Evolutionary conservation across 2,329 filamentous ascomycete genomes (phyloP), one percentile per base, ranked within the genome.

Genomic region (Fusarium graminum): DNA sequence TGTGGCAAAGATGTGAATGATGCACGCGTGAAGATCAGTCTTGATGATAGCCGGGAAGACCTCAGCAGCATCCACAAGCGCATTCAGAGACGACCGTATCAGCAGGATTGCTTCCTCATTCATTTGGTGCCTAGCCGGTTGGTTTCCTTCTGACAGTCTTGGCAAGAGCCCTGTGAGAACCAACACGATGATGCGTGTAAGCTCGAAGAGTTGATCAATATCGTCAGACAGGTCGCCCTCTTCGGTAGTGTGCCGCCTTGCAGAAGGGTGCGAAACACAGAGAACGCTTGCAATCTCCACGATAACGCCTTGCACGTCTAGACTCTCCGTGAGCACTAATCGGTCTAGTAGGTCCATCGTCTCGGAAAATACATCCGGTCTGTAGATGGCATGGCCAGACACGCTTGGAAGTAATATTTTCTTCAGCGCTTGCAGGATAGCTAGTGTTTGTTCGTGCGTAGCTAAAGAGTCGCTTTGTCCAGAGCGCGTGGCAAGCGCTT

Each of bases 21-120:
- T 97, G 74, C 94, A 98, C 38, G 95, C 94, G 74, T 98, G 93
- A 8, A 99, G 85, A 76, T 99, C 95, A 11, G 93, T 94, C 75
- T 95, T 95, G 81, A 99, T 99, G 72, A 99, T 94, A 3, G 92
- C 89, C 0, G 96, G 96, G 79, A 99, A 99, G 16, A 98, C 93
- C 63, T 96, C 92, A 8, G 95, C 94, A 2, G 95, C 94, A 74
- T 98, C 93, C 5, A 98, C 95, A 3, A 99, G 86, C 2, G 95
- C 92, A 60, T 94, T 91, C 3, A 99, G 84, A 1, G 93, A 90
- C 3, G 91, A 88, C 25, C 89, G 89, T 47, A 97, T 88, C 4
- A 99, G 86, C 3, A 90, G 83, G 17, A 96, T 86, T 2, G 93
- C 92, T 76, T 98, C 94, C 71, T 97, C 94, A 1, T 92, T 94